phyloP scores from a whole-genome alignment of 1,284 basidiomycete genomes.

The Sanghuangporus weigelae region DNA sequence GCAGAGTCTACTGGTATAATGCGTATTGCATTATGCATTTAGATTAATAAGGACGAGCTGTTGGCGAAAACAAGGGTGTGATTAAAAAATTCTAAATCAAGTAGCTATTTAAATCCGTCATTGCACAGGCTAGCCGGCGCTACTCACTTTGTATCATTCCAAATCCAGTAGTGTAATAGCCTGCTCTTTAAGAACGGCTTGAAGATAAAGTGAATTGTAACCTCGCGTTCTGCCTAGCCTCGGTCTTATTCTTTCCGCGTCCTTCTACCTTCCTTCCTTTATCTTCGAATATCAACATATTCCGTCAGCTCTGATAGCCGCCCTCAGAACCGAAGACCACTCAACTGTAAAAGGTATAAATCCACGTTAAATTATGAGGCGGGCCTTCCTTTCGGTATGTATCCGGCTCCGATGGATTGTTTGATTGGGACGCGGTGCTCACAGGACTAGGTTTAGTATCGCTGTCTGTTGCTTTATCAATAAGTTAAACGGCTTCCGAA shows the following conservation, averaged over 20 bases:
- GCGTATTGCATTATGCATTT: too few relatives aligned
- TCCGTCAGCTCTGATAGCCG: not conserved
- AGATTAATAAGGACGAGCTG: too few relatives aligned
- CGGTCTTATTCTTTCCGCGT: not conserved
- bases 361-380: constrained; percentile 1
- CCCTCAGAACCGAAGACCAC: not conserved
- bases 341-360: constrained; percentile 3
- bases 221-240: not conserved
- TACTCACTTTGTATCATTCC: too few relatives aligned
- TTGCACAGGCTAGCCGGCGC: too few relatives aligned
- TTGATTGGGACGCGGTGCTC: too few relatives aligned
- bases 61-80: too few relatives aligned
- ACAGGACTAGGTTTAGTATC: not conserved
- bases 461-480: not conserved
- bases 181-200: not conserved
- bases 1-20: too few relatives aligned
- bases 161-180: too few relatives aligned
- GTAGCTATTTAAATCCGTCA: too few relatives aligned
- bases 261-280: not conserved
- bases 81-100: too few relatives aligned
- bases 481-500: not conserved
- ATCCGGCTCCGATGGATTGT: not conserved
- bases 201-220: not conserved
- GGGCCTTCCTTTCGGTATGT: not conserved
- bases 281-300: not conserved